Conservation (phyloP, 2,329 filamentous ascomycete genomes). For the Claviceps pusilla region DNA sequence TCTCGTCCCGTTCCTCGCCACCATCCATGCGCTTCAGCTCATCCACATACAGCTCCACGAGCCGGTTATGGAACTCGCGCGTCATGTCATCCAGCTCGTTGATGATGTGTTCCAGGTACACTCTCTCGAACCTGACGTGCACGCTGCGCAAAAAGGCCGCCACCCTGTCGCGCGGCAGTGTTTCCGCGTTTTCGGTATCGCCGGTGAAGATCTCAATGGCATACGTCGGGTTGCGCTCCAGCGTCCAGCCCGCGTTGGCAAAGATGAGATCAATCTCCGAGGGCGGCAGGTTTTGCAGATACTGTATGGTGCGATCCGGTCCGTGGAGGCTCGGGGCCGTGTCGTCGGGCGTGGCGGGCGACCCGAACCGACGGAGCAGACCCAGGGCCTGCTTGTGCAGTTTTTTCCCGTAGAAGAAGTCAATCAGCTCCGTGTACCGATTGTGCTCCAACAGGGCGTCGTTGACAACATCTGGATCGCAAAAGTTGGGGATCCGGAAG, state of each 20-base stretch:
- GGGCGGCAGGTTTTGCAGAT: slow-evolving; percentile 76
- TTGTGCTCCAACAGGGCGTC: slow-evolving; percentile 79
- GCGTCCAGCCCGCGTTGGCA: slow-evolving; percentile 80
- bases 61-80: slow-evolving; percentile 71
- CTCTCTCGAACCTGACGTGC: slow-evolving; percentile 55
- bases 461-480: slow-evolving; percentile 88
- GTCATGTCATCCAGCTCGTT: slow-evolving; percentile 71
- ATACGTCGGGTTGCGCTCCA: slow-evolving; percentile 53
- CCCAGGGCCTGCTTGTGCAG: slow-evolving; percentile 78
- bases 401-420: slow-evolving; percentile 92
- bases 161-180: slow-evolving; percentile 62
- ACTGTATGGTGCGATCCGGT: slow-evolving; percentile 69
- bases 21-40: slow-evolving; percentile 32
- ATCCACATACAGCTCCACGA: slow-evolving; percentile 57
- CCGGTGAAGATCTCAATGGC: slow-evolving; percentile 89
- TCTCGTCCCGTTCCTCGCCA: slow-evolving; percentile 36
- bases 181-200: slow-evolving; percentile 90
- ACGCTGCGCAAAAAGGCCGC: slow-evolving; percentile 58
- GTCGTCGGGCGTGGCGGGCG: slow-evolving; percentile 34
- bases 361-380: slow-evolving; percentile 67
- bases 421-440: slow-evolving; percentile 86
- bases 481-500: slow-evolving; percentile 94
- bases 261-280: slow-evolving; percentile 83
- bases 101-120: slow-evolving; percentile 84
- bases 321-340: slow-evolving; percentile 51